Evolutionary conservation across 1,284 basidiomycete genomes (phyloP).

Genomic region (Coniophora puteana): DNA sequence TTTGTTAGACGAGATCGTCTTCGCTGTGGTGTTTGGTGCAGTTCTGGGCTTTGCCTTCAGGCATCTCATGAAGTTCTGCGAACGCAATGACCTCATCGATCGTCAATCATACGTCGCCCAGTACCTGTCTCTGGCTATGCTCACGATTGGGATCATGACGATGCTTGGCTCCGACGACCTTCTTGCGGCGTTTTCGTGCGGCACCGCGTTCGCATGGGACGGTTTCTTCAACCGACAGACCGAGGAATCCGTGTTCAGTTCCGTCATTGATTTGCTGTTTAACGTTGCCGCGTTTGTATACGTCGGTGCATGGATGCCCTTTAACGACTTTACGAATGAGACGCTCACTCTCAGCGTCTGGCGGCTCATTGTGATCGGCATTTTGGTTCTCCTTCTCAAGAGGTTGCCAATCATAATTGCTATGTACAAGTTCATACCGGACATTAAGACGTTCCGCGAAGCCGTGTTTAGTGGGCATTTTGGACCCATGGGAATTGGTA

Average conservation of each 20-base stretch:
- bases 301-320: slow-evolving; percentile 94
- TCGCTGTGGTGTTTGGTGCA: slow-evolving; percentile 81
- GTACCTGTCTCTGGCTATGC: slow-evolving; percentile 73
- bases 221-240: slow-evolving; percentile 98
- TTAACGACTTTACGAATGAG: slow-evolving; percentile 66
- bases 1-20: slow-evolving; percentile 70
- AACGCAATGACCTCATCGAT: slow-evolving; percentile 88
- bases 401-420: slow-evolving; percentile 82
- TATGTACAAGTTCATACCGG: slow-evolving; percentile 88
- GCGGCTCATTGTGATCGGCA: slow-evolving; percentile 79
- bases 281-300: slow-evolving; percentile 90
- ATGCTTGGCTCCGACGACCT: slow-evolving; percentile 93
- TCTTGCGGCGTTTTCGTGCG: slow-evolving; percentile 92
- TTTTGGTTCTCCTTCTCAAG: slow-evolving; percentile 76
- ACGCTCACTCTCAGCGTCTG: slow-evolving; percentile 74
- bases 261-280: slow-evolving; percentile 92
- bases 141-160: slow-evolving; percentile 83
- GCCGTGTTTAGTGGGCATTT: slow-evolving; percentile 91
- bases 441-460: slow-evolving; percentile 87
- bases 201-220: slow-evolving; percentile 97
- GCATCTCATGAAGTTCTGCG: slow-evolving; percentile 94
- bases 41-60: slow-evolving; percentile 82
- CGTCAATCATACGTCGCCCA: slow-evolving; percentile 87
- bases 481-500: slow-evolving; percentile 87
- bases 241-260: slow-evolving; percentile 92